Percentiles rank a stretch among this genome's conserved stretches.
These are phyloP conservation scores for Exophiala mesophila DNA, from an alignment of 2,329 filamentous ascomycete genomes.

Conservation along the genomic window DNA sequence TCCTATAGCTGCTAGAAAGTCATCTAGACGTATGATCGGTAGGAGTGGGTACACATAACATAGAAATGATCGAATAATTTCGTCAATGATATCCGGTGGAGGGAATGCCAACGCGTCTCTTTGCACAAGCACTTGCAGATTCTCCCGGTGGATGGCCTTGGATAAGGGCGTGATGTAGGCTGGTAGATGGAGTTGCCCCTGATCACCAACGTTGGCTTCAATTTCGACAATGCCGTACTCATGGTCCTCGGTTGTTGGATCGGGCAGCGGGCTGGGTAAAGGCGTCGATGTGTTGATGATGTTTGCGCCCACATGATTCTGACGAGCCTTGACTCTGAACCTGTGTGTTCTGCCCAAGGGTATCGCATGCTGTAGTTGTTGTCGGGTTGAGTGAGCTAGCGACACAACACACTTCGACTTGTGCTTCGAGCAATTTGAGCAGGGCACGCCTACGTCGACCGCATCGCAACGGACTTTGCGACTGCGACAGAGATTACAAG, in stretches of 20 bases:
- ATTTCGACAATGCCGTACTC: neutral
- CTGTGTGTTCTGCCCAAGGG: conserved; percentile 1
- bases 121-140: conserved; percentile 1
- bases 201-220: conserved; percentile 1
- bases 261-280: neutral
- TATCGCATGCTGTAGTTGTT: conserved; percentile 2
- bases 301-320: conserved; percentile 1
- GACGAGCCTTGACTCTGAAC: conserved; percentile 1
- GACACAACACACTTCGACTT: conserved; percentile 1
- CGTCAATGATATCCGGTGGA: conserved; percentile 1
- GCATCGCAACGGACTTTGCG: conserved; percentile 3
- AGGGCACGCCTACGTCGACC: neutral
- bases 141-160: neutral
- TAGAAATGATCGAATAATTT: conserved; percentile 1
- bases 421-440: neutral
- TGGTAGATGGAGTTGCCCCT: conserved; percentile 1
- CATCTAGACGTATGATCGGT: conserved; percentile 1
- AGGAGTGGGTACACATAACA: conserved; percentile 2
- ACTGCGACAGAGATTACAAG: conserved; percentile 2
- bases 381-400: neutral
- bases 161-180: conserved; percentile 1
- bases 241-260: neutral
- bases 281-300: conserved; percentile 1
- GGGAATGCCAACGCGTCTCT: conserved; percentile 1
- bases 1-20: conserved; percentile 2